Percentiles rank a stretch among this genome's conserved stretches.
Conservation (phyloP, 306 rosid genomes). For the Vigna reflexopilosa region DNA sequence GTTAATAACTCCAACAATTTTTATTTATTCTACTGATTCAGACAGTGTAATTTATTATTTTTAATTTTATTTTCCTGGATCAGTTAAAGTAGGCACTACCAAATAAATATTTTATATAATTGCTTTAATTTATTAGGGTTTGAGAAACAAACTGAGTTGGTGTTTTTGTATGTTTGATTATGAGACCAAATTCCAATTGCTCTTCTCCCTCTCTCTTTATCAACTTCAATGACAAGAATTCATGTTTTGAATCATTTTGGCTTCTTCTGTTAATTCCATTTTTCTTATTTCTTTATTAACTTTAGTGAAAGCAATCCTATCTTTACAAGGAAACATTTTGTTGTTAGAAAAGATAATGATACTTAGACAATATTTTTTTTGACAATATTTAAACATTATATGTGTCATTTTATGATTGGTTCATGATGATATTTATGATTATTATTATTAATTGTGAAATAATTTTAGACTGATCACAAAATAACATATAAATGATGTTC, state of each 20-base stretch:
- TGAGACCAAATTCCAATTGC: background rate
- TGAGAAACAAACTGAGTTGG: background rate
- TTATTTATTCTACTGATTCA: too few species aligned
- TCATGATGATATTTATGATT: too few species aligned
- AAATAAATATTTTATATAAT: background rate
- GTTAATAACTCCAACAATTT: too few species aligned
- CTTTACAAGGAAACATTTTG: background rate
- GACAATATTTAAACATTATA: too few species aligned
- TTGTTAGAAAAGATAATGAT: background rate
- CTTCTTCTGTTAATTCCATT: background rate
- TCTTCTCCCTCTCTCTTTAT: too few species aligned
- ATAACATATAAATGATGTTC: too few species aligned
- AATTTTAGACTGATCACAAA: too few species aligned
- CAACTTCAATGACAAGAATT: background rate
- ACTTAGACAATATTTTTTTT: too few species aligned
- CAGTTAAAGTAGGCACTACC: background rate
- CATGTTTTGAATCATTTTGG: conserved; percentile 15
- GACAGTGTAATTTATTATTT: background rate
- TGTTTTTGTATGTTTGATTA: background rate
- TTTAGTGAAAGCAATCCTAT: background rate
- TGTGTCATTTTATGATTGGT: too few species aligned
- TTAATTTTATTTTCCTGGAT: background rate
- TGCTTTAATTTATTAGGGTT: conserved; percentile 7
- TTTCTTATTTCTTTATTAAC: background rate
- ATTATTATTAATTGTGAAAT: too few species aligned